These are phyloP conservation scores for Endocladia muricata DNA, from an alignment of 31 red algal species.

Conservation along the genomic window DNA sequence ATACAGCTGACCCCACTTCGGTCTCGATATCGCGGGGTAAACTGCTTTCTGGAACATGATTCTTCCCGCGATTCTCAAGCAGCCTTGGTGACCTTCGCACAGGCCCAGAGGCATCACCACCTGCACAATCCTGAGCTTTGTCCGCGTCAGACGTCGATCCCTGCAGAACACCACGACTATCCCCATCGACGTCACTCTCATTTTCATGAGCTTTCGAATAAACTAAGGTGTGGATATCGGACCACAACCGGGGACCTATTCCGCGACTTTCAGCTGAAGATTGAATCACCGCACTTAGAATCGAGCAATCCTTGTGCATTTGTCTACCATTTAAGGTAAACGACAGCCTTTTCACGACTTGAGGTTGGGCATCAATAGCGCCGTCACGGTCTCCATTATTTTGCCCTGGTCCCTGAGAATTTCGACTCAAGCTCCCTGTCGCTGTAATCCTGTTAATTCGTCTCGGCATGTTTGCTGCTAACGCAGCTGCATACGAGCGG, in stretches of 20 bases:
- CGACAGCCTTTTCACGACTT: conserved; percentile 13
- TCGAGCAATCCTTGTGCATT: conserved; percentile 50
- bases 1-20: neutral
- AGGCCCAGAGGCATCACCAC: neutral
- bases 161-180: no score
- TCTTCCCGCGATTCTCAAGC: conserved; percentile 20
- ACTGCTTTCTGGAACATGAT: no score
- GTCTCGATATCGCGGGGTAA: no score
- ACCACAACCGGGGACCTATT: conserved; percentile 63
- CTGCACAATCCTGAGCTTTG: neutral
- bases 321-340: conserved; percentile 49
- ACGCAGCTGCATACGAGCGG: conserved; percentile 63
- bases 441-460: neutral
- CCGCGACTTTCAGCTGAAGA: neutral
- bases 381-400: neutral
- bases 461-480: conserved; percentile 38
- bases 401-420: neutral
- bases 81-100: conserved; percentile 43
- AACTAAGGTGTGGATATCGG: conserved; percentile 57
- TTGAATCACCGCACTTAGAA: conserved; percentile 62
- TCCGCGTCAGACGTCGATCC: no score
- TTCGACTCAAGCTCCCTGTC: neutral
- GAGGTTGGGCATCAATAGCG: neutral
- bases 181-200: no score
- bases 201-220: conserved; percentile 38